These are phyloP conservation scores for Capronia coronata DNA, from an alignment of 2,329 filamentous ascomycete genomes.

Conservation along the genomic window DNA sequence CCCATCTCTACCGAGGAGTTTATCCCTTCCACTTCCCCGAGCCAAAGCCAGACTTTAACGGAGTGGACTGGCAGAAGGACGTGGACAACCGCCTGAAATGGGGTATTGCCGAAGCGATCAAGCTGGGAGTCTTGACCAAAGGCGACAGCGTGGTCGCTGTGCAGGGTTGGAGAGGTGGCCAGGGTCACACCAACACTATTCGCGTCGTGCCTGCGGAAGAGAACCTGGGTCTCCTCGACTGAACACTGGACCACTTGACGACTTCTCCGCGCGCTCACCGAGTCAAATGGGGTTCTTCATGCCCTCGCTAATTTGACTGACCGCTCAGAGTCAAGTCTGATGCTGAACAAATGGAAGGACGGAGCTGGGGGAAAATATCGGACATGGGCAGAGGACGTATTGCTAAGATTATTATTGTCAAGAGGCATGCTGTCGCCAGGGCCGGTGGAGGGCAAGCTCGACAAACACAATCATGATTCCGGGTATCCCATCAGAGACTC, in stretches of 20 bases:
- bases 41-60: constrained; percentile 87
- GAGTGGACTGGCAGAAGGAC: constrained; percentile 82
- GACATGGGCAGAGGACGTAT: background rate
- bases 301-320: constrained; percentile 12
- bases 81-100: constrained; percentile 96
- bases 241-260: constrained; percentile 17
- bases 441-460: background rate
- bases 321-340: constrained; percentile 3
- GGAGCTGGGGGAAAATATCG: background rate
- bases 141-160: constrained; percentile 65
- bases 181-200: constrained; percentile 62
- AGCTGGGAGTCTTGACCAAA: constrained; percentile 72
- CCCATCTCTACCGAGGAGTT: constrained; percentile 92
- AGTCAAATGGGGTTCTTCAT: constrained; percentile 14
- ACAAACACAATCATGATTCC: background rate
- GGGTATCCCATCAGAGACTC: background rate
- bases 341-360: background rate
- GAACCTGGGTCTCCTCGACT: constrained; percentile 30
- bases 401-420: background rate
- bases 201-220: constrained; percentile 45
- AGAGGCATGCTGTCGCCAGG: background rate
- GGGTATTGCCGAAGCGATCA: constrained; percentile 81
- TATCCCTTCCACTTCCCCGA: constrained; percentile 96
- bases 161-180: constrained; percentile 61
- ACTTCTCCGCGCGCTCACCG: constrained; percentile 10